Base-by-base conservation (phyloP, 116 monocot genomes). In the Posidonia oceanica region DNA sequence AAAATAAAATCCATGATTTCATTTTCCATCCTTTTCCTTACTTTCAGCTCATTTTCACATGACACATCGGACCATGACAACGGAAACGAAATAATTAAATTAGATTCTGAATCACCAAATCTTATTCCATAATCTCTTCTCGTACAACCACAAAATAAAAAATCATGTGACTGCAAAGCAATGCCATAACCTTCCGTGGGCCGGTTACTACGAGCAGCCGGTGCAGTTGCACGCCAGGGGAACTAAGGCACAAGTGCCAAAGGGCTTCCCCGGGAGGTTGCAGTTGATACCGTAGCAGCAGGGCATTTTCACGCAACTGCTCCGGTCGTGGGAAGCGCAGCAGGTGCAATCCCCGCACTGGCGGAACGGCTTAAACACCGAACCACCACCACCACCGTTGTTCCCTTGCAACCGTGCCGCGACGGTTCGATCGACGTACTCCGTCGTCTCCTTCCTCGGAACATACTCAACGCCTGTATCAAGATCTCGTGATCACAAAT, bases 221-320 rank as follows among this genome's bases (percentile, higher is more conserved):
- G 37, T 67, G 81, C 91, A 91, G 74, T 81, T 78, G 85, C 91
- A 91, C 39, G 75, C 64, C 58, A 69, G 60, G 39, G 91, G 88
- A 3, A 68, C 63, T 16, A 88, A 86, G 39, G 80, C 75, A 75
- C 88, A 91, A 2, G 71, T 74, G 20, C 83, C 88, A 67, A 69
- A 83, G 41, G 88, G 88, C 79, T 91, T 88, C 36, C 72, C 75
- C 3, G 83, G 83, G 54, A 85, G 71, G 60, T 83, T 65, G 80
- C 91, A 87, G 59, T 75, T 77, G 67, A 91, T 85, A 66, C 62
- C 77, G 55, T 71, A 91, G 75, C 91, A 91, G 65, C 91, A 91
- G 14, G 67, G 52, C 76, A 85, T 83, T 37, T 23, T 52, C 59
- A 61, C 39, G 74, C 91, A 91, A 13, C 68, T 60, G 72, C n/a